Evolutionary conservation across 495 filamentous ascomycete genomes (phyloP).

Genomic region (Trichoderma orchidacearum): DNA sequence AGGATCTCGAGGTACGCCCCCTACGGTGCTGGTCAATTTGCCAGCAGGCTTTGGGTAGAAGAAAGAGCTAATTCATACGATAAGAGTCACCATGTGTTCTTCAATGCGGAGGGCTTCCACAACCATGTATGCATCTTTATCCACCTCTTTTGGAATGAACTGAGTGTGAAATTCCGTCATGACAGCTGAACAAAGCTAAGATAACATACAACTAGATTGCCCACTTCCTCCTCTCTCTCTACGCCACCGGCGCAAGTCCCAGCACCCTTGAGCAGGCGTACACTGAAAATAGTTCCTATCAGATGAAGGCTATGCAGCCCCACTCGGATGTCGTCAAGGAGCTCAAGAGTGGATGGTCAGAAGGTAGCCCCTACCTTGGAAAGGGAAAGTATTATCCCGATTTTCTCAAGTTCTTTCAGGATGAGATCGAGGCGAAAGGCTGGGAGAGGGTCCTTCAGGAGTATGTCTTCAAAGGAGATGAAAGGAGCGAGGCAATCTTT

Average conservation of each 20-base stretch:
- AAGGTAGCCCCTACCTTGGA: slow-evolving; percentile 35
- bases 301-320: slow-evolving; percentile 30
- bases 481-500: slow-evolving; percentile 47
- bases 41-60: too few relatives aligned
- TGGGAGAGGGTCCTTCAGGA: slow-evolving; percentile 43
- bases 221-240: slow-evolving; percentile 64
- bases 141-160: too few relatives aligned
- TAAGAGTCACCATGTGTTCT: slow-evolving; percentile 61
- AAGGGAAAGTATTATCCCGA: slow-evolving; percentile 44
- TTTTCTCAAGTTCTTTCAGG: slow-evolving; percentile 60
- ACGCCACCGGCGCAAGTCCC: slow-evolving; percentile 53
- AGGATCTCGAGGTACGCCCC: slow-evolving; percentile 44
- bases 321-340: slow-evolving; percentile 33
- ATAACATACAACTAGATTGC: slow-evolving; percentile 37
- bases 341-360: slow-evolving; percentile 29
- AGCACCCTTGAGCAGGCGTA: slow-evolving; percentile 43
- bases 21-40: too few relatives aligned
- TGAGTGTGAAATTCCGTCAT: too few relatives aligned
- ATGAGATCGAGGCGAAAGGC: slow-evolving; percentile 50
- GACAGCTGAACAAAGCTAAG: too few relatives aligned
- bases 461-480: slow-evolving; percentile 50
- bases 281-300: slow-evolving; percentile 44
- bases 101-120: slow-evolving; percentile 54
- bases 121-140: slow-evolving; percentile 39
- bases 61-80: slow-evolving; percentile 2